Evolutionary conservation across 495 filamentous ascomycete species (phyloP).

Genomic region (Penicillium waksmanii): DNA sequence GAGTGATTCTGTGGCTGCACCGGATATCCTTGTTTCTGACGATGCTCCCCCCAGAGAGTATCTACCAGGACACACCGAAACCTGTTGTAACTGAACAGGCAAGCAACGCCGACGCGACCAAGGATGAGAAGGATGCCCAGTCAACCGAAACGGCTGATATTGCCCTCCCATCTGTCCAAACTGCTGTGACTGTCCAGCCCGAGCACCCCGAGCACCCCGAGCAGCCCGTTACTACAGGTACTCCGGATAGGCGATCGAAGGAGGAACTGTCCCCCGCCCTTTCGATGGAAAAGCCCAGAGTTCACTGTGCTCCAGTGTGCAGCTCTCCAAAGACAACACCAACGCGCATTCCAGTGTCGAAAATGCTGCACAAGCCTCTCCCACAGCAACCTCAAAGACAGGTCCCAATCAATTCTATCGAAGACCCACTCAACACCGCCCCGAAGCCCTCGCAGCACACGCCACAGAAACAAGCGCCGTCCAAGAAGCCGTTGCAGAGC

Average conservation of each 20-base stretch:
- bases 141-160: background rate
- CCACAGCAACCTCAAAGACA: background rate
- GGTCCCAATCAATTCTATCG: background rate
- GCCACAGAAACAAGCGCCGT: constrained; percentile 7
- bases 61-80: background rate
- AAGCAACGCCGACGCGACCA: background rate
- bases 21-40: background rate
- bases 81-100: background rate
- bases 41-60: background rate
- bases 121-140: background rate
- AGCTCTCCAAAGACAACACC: background rate
- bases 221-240: background rate
- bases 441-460: constrained; percentile 3
- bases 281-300: background rate
- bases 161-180: background rate
- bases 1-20: background rate
- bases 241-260: background rate
- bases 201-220: background rate
- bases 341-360: background rate
- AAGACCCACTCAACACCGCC: background rate
- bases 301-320: background rate
- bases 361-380: background rate
- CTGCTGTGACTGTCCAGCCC: background rate
- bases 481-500: constrained; percentile 41
- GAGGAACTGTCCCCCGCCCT: background rate